Base-by-base conservation (phyloP, 1,284 basidiomycete genomes). In the Blastosporella zonata region DNA sequence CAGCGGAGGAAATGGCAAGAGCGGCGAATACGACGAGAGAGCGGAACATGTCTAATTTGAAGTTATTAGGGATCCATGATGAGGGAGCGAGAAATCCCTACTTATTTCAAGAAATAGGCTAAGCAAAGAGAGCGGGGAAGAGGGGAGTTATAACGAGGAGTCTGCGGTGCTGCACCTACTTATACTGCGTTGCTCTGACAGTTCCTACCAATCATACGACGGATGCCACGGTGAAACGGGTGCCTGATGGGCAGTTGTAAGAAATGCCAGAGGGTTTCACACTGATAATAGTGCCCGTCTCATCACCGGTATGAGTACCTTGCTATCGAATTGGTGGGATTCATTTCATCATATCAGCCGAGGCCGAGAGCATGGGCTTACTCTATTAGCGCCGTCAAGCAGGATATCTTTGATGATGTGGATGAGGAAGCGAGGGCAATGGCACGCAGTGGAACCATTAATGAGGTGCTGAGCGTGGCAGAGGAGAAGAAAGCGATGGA, bases 381-480 rank as follows among this genome's bases (percentile, higher is more conserved):
- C 69, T 95, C 93, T 12, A 95, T 98, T 64, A 81, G 82, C 35
- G 93, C 93, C 9, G 93, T 97, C 50, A 92, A 89, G 65, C 93
- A 97, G 64, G 94, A 97, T 62, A 85, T 88, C 50, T 96, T 96
- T 64, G 88, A 85, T 52, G 88, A 91, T 61, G 75, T 90, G 31
- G 89, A 91, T 59, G 84, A 88, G 55, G 85, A 88, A 63, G 88
- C 82, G 35, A 71, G 70, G 51, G 78, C 75, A 35, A 70, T 85
- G 55, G 71, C 71, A 29, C 60, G 63, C 20, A 62, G 70, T 1
- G 67, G 70, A 22, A 62, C 67, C 33, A 61, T 57, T 41, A 54
- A 61, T 15, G 52, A 55, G 36, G 56, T 51, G 15, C 37, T 60
- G 50, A 59, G 43, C n/a, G 49, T 63, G 17, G 59, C 60, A 34